Evolutionary conservation across 225 moss, liverwort and hornwort species (phyloP).

Genomic region (Sphagnum tenellum): DNA sequence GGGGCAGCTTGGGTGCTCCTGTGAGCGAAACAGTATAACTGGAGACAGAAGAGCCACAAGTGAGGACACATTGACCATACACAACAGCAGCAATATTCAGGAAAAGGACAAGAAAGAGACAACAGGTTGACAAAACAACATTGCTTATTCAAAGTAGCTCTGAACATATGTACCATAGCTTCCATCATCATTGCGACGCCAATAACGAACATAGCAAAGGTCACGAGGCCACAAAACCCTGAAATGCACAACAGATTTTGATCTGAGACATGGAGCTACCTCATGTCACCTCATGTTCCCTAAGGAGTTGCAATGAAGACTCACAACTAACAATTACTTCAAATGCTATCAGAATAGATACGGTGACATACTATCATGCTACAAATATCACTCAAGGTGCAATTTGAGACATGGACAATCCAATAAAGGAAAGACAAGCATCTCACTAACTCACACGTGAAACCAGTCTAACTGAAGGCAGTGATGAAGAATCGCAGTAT

Average conservation of each 20-base stretch:
- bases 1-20: conserved; percentile 58
- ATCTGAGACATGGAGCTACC: too few relatives aligned
- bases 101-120: too few relatives aligned
- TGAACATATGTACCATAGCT: conserved; percentile 51
- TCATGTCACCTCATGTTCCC: too few relatives aligned
- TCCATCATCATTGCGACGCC: conserved; percentile 87
- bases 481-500: conserved; percentile 63
- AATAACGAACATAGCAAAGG: conserved; percentile 84
- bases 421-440: too few relatives aligned
- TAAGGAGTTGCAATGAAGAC: too few relatives aligned
- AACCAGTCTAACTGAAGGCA: conserved; percentile 73
- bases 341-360: too few relatives aligned
- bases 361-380: too few relatives aligned
- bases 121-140: too few relatives aligned
- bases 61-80: not conserved
- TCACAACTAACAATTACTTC: too few relatives aligned
- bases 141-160: not conserved
- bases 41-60: conserved; percentile 13
- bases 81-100: too few relatives aligned
- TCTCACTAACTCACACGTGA: conserved; percentile 44
- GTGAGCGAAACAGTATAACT: conserved; percentile 65
- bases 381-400: too few relatives aligned
- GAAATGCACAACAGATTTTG: not conserved
- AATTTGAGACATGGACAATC: too few relatives aligned
- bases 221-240: conserved; percentile 94